Conservation (phyloP, 2,329 filamentous ascomycete genomes). For the Pyricularia pennisetigena region DNA sequence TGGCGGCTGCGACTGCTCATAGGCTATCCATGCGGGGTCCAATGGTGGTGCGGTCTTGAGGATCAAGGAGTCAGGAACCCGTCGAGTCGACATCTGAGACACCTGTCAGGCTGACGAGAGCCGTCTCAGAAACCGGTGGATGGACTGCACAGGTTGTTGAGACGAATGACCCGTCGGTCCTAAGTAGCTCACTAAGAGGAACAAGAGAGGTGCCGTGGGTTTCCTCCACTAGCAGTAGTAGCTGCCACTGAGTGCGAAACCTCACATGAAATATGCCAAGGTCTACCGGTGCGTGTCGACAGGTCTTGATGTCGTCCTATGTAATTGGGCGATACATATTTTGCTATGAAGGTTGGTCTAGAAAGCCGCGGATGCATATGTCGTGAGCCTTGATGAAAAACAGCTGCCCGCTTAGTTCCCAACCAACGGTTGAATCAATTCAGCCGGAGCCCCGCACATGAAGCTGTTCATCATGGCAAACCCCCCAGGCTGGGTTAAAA, state of each 20-base stretch:
- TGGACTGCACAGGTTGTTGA: neutral
- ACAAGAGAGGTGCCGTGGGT: neutral
- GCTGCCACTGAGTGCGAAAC: neutral
- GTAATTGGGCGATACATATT: neutral
- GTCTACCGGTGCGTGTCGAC: neutral
- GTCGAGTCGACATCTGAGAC: neutral
- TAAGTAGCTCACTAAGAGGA: neutral
- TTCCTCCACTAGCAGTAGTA: neutral
- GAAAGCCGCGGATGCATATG: neutral
- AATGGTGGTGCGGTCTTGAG: constrained; percentile 25
- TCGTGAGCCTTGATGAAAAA: neutral
- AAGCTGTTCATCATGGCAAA: neutral
- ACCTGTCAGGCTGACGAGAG: neutral
- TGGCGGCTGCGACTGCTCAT: constrained; percentile 21
- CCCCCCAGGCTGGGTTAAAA: neutral
- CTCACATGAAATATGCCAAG: neutral
- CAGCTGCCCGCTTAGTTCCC: neutral
- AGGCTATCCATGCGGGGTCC: constrained; percentile 28
- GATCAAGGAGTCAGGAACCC: constrained; percentile 10
- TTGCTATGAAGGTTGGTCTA: neutral
- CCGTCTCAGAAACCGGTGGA: neutral
- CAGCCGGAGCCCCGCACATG: neutral
- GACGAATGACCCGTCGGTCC: neutral
- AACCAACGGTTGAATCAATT: neutral
- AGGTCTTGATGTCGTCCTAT: neutral